Evolutionary conservation across 345 rosid species (phyloP), one percentile per base, ranked within the genome.

Genomic region (Melaleuca quinquenervia): DNA sequence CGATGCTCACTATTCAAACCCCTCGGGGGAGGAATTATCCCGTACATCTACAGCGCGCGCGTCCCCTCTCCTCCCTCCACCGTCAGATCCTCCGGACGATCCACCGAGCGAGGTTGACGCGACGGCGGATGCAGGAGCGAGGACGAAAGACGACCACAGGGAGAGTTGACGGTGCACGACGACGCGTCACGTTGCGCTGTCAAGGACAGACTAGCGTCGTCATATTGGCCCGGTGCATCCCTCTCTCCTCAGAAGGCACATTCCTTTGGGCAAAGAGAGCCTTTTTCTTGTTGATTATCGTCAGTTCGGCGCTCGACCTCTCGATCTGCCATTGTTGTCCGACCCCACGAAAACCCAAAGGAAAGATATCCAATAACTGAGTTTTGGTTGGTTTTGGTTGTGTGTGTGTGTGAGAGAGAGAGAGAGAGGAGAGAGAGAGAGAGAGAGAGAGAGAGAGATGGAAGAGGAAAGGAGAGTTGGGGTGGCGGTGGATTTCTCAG

Each of bases 401-500:
- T 10, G 29, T 11, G 53, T 26, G 49, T 24, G 27, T 44, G 52
- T 11, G 62, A 14, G 27, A 54, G 56, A 52, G 16, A 52, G 49
- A 22, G 21, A 54, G 52, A 60, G 83, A 82, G 53, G 85, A 16
- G 29, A 22, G 53, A 45, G 49, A 44, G 27, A 56, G 52, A 20
- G 62, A 14, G 27, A 54, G 56, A 52, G 16, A 52, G 49, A 22
- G 21, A 54, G 55, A 70, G 84, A 82, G 53, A 93, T 95, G 97
- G 96, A 88, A 86, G 91, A 56, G 85, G 93, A 89, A 3, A 84
- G 94, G 53, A 96, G 91, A 88, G 89, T 96, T 16, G 99, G 98
- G n/a, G 94, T 95, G 50, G 98, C 98, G 18, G 90, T 96, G 84
- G 98, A 95, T 90, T 96, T 95, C 94, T 96, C 98, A n/a, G 85